These are phyloP conservation scores for Physaria fendleri DNA, from an alignment of 345 rosid genomes.

Conservation along the genomic window DNA sequence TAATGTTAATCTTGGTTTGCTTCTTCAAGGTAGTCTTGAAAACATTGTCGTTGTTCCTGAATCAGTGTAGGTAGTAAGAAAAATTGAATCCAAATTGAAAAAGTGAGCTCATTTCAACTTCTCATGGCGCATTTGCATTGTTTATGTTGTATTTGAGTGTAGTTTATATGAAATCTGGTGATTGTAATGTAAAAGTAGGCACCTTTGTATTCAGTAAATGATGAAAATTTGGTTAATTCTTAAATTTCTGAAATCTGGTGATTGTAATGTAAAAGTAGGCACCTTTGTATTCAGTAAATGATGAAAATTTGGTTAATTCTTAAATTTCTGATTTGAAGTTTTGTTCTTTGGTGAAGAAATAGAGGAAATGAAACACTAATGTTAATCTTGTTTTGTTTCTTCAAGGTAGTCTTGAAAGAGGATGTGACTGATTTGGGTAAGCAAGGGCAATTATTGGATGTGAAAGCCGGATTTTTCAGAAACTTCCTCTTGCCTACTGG, in stretches of 20 bases:
- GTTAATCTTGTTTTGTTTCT: conserved; percentile 5
- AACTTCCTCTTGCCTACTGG: conserved; percentile 77
- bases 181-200: background rate
- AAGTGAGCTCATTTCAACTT: background rate
- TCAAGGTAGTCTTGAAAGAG: conserved; percentile 82
- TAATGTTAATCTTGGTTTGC: too few relatives aligned
- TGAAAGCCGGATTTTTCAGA: conserved; percentile 84
- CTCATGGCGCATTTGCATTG: background rate
- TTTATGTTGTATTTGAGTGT: background rate
- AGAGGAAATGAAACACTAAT: background rate
- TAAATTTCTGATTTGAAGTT: background rate
- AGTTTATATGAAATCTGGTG: background rate
- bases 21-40: too few relatives aligned
- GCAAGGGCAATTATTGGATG: conserved; percentile 72
- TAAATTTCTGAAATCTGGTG: background rate
- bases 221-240: too few relatives aligned
- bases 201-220: background rate
- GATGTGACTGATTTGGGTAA: conserved; percentile 67
- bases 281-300: background rate
- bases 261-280: too few relatives aligned
- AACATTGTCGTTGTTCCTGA: background rate
- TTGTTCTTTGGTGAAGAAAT: background rate
- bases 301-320: background rate
- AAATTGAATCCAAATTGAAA: too few relatives aligned
- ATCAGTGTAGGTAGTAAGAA: background rate